Evolutionary conservation across 2,329 filamentous ascomycete genomes (phyloP).

Genomic region (Venturia effusa): DNA sequence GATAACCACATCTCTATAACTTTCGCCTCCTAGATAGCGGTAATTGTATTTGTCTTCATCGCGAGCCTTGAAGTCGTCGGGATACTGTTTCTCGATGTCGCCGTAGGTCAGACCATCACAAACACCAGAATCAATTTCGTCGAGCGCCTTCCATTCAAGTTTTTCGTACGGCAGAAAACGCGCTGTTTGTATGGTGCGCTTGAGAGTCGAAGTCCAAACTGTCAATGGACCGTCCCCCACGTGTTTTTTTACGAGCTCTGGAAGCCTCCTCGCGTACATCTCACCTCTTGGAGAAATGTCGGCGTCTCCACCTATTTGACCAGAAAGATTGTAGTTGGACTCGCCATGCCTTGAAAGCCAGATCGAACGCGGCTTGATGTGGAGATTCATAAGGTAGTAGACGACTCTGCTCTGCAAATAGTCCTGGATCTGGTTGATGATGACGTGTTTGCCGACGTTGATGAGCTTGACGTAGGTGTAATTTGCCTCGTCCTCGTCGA

Average conservation of each 20-base stretch:
- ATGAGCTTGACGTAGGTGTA: constrained; percentile 96
- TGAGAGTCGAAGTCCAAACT: constrained; percentile 65
- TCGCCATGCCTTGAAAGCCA: constrained; percentile 96
- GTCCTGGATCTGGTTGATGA: constrained; percentile 95
- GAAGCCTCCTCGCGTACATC: constrained; percentile 74
- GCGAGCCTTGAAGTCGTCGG: constrained; percentile 88
- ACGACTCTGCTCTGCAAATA: constrained; percentile 94
- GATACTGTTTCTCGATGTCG: constrained; percentile 82
- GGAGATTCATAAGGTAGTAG: constrained; percentile 97
- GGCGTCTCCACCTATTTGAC: constrained; percentile 87
- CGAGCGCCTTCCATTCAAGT: constrained; percentile 95
- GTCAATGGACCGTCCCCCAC: constrained; percentile 65
- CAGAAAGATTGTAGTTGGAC: constrained; percentile 81
- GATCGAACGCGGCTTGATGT: constrained; percentile 92
- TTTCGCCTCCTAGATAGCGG: constrained; percentile 92
- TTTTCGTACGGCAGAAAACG: constrained; percentile 86
- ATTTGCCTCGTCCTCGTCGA: constrained; percentile 77
- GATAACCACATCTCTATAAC: constrained; percentile 92
- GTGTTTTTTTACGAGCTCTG: constrained; percentile 72
- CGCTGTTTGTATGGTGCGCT: constrained; percentile 84
- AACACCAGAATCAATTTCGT: constrained; percentile 92
- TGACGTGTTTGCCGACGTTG: constrained; percentile 88
- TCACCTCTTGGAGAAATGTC: constrained; percentile 77
- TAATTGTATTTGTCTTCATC: constrained; percentile 99
- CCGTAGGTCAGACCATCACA: constrained; percentile 95